Evolutionary conservation across 73 alveolate species (phyloP).

Genomic region (Tetrahymena malaccensis): DNA sequence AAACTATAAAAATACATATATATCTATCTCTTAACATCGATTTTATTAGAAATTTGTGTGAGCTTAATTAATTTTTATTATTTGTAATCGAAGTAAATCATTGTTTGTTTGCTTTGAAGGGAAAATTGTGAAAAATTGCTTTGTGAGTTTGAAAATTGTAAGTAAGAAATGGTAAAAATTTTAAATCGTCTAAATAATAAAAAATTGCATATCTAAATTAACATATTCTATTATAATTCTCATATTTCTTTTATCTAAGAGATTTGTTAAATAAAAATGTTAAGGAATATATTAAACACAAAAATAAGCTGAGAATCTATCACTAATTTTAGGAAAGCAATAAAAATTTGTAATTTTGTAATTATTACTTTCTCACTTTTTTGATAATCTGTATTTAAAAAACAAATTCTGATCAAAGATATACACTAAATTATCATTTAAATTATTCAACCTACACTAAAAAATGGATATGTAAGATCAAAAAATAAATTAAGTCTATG

Average conservation of each 20-base stretch:
- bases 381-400: not conserved
- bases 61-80: not conserved
- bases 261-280: not conserved
- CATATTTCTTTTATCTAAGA: not conserved
- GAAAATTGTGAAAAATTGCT: not conserved
- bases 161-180: no score
- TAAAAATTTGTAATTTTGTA: not conserved
- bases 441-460: not conserved
- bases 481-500: not conserved
- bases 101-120: not conserved
- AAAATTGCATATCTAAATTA: no score
- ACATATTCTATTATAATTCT: not conserved
- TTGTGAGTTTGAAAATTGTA: not conserved
- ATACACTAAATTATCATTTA: not conserved
- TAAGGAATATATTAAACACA: not conserved
- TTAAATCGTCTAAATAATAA: no score
- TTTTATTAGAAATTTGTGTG: not conserved
- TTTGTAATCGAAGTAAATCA: not conserved
- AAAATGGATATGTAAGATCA: not conserved
- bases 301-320: not conserved
- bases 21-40: not conserved
- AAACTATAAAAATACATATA: not conserved
- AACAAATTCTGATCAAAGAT: not conserved
- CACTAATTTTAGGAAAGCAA: not conserved
- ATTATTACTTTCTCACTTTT: no score